Percentiles rank a stretch among this genome's conserved stretches.
phyloP scores from a whole-genome alignment of 192 early-diverging fungal species.

The Backusella tuberculispora region DNA sequence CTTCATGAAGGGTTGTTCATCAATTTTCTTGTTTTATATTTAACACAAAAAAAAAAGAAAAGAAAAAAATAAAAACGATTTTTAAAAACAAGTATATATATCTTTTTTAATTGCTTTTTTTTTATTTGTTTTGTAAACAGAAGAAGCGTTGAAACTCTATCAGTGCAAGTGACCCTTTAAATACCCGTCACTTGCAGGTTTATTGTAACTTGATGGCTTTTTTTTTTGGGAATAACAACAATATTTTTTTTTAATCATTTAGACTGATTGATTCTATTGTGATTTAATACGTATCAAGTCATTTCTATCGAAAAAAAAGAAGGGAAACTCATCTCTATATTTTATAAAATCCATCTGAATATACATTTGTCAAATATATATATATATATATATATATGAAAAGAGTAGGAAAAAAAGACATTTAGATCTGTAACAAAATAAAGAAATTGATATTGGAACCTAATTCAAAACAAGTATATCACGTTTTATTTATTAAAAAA shows the following conservation, averaged over 20 bases:
- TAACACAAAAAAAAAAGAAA: not conserved
- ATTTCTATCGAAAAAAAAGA: too few relatives aligned
- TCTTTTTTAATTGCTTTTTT: not conserved
- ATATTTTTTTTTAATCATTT: too few relatives aligned
- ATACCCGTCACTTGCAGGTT: not conserved
- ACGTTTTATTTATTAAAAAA: constrained; percentile 14
- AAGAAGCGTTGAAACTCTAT: not conserved
- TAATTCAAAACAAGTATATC: constrained; percentile 4
- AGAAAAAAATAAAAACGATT: not conserved
- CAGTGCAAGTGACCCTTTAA: not conserved
- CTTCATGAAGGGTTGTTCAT: constrained; percentile 4
- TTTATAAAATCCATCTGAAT: too few relatives aligned
- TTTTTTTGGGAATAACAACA: too few relatives aligned
- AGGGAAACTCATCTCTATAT: too few relatives aligned
- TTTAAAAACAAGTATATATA: not conserved
- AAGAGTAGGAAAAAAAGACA: too few relatives aligned
- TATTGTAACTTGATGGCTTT: not conserved
- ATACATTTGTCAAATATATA: too few relatives aligned
- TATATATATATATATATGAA: too few relatives aligned
- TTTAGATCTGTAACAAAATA: too few relatives aligned
- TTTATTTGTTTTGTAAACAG: constrained; percentile 13
- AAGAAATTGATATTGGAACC: not conserved
- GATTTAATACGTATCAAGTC: too few relatives aligned
- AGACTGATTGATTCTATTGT: too few relatives aligned
- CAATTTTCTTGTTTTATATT: too few relatives aligned